Conservation (phyloP, 257 asterid species). For the Solanum megistacrolobum region DNA sequence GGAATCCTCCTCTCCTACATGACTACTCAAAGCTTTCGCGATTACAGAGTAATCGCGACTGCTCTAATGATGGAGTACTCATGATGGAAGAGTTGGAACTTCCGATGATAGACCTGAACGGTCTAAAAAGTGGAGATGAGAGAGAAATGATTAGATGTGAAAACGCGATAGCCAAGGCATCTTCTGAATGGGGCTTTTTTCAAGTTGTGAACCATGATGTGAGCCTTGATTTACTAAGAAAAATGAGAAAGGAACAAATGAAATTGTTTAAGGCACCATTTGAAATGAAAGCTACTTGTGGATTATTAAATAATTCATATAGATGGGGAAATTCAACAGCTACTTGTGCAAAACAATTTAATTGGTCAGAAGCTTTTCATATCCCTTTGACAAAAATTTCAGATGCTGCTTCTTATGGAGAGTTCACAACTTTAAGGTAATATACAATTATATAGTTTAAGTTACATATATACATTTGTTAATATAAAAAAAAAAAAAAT, state of each 20-base stretch:
- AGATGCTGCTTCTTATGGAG: conserved; percentile 37
- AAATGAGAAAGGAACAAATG: conserved; percentile 42
- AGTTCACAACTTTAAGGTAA: conserved; percentile 48
- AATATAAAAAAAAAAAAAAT: not conserved
- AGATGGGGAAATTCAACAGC: conserved; percentile 65
- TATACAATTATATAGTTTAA: not conserved
- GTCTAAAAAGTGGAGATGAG: conserved; percentile 11
- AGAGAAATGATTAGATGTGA: conserved; percentile 17
- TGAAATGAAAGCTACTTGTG: conserved; percentile 31
- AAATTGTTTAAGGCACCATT: conserved; percentile 40
- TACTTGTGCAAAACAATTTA: conserved; percentile 35
- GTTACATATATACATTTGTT: not conserved
- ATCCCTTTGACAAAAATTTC: conserved; percentile 44
- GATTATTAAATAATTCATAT: conserved; percentile 47
- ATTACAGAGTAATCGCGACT: not conserved
- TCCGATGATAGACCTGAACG: conserved; percentile 33
- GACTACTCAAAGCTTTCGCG: not conserved
- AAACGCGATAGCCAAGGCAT: conserved; percentile 26
- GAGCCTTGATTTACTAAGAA: conserved; percentile 13
- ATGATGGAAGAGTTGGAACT: conserved; percentile 15
- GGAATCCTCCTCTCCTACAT: conserved; percentile 20
- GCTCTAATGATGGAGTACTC: not conserved
- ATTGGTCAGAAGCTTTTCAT: conserved; percentile 78
- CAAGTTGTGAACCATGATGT: conserved; percentile 66
- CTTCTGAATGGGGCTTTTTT: conserved; percentile 72